Evolutionary conservation across 495 filamentous ascomycete species (phyloP), one percentile per base, ranked within the genome.

Genomic region (Neurospora sp.): DNA sequence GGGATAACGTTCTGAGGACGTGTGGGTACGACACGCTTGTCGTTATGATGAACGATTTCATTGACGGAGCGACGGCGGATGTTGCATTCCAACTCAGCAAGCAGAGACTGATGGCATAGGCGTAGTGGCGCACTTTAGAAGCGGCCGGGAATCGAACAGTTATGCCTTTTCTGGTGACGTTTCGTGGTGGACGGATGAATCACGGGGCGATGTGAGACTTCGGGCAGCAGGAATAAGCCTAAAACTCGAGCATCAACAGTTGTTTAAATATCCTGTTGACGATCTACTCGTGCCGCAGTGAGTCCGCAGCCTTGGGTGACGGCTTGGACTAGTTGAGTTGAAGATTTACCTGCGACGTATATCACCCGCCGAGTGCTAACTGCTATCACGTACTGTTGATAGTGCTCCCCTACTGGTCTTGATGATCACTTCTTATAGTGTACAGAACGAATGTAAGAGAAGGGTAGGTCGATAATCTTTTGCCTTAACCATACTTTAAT

Each of bases 1-100:
- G 78, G 65, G 81, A 79, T 39, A 84, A 88, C 72, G 79, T 78
- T 20, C 72, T 83, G 42, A 70, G 74, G 37, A 77, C 72, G 22
- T 80, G 86, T 71, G 76, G 74, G 22, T 77, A 74, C 22, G 82
- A 84, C 31, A 72, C 81, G 59, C 75, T 84, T 7, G 82, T 87
- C 10, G 84, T 86, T 10, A 72, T 85, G 38, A 85, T 87, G 86
- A 88, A 88, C 78, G 87, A 88, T 72, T 88, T 86, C 70, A 80
- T 88, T 69, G 87, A 88, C 75, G 86, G 86, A 6, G 85, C 78
- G 40, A 88, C 86, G 20, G 82, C 82, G 7, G 85, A 88, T 80
- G 82, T 85, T 7, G 82, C 80, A 1, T 77, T 87, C 72, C 78
- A 81, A 72, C 75, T 86, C 77, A 84, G 82, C 72, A 74, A 74